These are phyloP conservation scores for Perkinsus marinus DNA, from an alignment of 169 alveolate genomes.

Conservation along the genomic window DNA sequence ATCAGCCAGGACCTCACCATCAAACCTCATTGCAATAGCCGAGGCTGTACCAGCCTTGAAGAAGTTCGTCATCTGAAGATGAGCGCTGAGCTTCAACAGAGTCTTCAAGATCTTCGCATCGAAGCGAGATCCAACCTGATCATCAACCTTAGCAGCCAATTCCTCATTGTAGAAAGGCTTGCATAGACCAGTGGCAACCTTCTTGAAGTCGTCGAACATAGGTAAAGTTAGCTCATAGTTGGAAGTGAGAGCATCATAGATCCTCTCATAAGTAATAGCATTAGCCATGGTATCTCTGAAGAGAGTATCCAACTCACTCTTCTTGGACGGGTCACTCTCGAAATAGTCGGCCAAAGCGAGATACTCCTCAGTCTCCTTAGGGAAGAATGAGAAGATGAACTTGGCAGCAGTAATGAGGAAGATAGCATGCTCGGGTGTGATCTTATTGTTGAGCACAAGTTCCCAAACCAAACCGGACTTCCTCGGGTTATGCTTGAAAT, in stretches of 20 bases:
- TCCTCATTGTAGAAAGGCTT: not conserved
- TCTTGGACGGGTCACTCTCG: not conserved
- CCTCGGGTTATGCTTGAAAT: conserved; percentile 1
- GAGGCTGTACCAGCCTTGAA: conserved; percentile 13
- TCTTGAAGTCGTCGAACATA: not conserved
- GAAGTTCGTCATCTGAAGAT: conserved; percentile 12
- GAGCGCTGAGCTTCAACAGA: conserved; percentile 11
- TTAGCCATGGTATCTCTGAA: conserved; percentile 7
- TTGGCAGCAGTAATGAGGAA: not conserved
- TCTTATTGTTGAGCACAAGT: not conserved
- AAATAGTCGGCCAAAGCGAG: not conserved
- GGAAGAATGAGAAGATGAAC: not conserved
- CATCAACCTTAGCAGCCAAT: not conserved
- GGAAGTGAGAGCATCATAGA: not conserved
- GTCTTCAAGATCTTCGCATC: not conserved
- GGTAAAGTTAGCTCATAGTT: not conserved
- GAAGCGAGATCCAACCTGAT: not conserved
- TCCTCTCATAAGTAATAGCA: not conserved
- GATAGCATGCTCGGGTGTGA: not conserved
- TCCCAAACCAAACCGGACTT: not conserved
- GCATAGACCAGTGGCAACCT: not conserved
- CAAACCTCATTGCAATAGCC: conserved; percentile 9
- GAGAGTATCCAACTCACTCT: not conserved
- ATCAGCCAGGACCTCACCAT: not conserved
- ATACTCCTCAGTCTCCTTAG: not conserved